phyloP scores from a whole-genome alignment of 2,329 filamentous ascomycete genomes.

The Paraphoma sp. region DNA sequence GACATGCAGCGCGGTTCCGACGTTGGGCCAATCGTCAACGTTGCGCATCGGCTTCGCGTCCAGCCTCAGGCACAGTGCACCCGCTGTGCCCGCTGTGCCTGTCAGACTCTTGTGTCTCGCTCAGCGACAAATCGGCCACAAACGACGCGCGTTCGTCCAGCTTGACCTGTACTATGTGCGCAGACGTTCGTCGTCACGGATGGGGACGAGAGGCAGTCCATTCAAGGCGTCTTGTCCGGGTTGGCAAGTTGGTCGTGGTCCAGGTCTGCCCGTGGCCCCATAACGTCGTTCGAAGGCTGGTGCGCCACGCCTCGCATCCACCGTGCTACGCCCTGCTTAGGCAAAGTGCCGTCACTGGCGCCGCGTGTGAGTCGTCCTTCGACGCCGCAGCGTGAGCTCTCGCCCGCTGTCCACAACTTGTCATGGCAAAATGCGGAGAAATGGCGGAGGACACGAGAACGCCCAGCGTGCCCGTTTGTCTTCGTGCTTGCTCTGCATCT shows the following conservation, averaged over 20 bases:
- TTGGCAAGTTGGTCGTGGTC: not conserved
- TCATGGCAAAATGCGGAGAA: slow-evolving; percentile 41
- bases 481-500: not conserved
- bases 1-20: not conserved
- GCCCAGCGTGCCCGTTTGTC: slow-evolving; percentile 16
- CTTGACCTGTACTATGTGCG: not conserved
- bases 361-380: slow-evolving; percentile 24
- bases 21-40: not conserved
- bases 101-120: slow-evolving; percentile 1
- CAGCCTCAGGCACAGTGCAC: not conserved
- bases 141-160: not conserved
- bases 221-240: not conserved
- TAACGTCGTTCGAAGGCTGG: slow-evolving; percentile 8
- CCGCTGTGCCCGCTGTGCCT: not conserved
- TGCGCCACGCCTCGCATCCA: slow-evolving; percentile 18
- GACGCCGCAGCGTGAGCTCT: slow-evolving; percentile 7
- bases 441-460: slow-evolving; percentile 29
- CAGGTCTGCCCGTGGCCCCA: not conserved
- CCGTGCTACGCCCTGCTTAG: slow-evolving; percentile 17
- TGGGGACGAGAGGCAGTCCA: not conserved
- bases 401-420: slow-evolving; percentile 24
- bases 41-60: not conserved
- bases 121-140: not conserved
- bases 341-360: slow-evolving; percentile 21
- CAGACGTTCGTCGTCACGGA: not conserved